Conservation (phyloP, 495 filamentous ascomycete species). For the Glutinoglossum americanum region DNA sequence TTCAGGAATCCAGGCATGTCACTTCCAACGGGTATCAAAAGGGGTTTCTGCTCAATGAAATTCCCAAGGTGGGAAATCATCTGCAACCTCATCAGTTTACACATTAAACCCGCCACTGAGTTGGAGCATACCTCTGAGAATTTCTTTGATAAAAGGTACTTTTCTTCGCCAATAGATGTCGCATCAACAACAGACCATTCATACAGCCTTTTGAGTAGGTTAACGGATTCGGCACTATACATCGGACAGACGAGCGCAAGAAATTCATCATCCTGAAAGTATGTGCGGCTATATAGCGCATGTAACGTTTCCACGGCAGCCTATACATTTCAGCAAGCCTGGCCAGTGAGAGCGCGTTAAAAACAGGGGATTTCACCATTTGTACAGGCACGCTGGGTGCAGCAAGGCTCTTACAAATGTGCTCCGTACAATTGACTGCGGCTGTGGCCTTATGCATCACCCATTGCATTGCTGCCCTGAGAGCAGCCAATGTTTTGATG, state of each 20-base stretch:
- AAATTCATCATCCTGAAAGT: slow-evolving; percentile 61
- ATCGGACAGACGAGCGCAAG: slow-evolving; percentile 55
- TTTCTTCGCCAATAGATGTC: slow-evolving; percentile 66
- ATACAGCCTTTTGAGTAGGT: slow-evolving; percentile 52
- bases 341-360: background rate
- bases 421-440: slow-evolving; percentile 42
- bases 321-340: slow-evolving; percentile 23
- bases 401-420: slow-evolving; percentile 54
- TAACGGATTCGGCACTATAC: slow-evolving; percentile 46
- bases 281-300: slow-evolving; percentile 52
- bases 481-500: slow-evolving; percentile 48
- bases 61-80: slow-evolving; percentile 67
- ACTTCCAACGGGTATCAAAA: slow-evolving; percentile 32
- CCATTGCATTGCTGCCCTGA: slow-evolving; percentile 66
- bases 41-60: slow-evolving; percentile 57
- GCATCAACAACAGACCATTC: slow-evolving; percentile 66
- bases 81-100: slow-evolving; percentile 18
- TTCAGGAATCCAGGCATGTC: slow-evolving; percentile 61
- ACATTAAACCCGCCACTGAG: background rate
- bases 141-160: slow-evolving; percentile 81
- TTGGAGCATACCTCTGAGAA: slow-evolving; percentile 55
- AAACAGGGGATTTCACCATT: slow-evolving; percentile 29
- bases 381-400: slow-evolving; percentile 51
- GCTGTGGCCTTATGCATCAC: slow-evolving; percentile 60
- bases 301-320: slow-evolving; percentile 69